These are phyloP conservation scores for Pichia scutulata DNA, from an alignment of 805 yeast species.

Conservation along the genomic window DNA sequence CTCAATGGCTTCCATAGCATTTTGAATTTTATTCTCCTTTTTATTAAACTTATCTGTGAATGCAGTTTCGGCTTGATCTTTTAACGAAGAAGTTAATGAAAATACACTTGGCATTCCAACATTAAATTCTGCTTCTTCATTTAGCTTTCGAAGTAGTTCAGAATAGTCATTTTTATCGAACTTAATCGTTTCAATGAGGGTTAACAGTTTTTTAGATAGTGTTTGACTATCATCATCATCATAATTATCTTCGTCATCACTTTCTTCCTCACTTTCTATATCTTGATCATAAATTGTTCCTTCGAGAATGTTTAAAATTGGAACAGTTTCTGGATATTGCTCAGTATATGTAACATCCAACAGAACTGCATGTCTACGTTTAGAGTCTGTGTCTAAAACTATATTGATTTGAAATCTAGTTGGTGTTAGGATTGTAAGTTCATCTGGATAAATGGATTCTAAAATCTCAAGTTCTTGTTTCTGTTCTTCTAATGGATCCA, in stretches of 20 bases:
- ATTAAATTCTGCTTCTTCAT: constrained; percentile 63
- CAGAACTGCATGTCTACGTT: constrained; percentile 45
- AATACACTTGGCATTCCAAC: constrained; percentile 91
- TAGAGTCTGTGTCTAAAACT: constrained; percentile 61
- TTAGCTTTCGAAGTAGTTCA: constrained; percentile 33
- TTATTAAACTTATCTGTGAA: constrained; percentile 50
- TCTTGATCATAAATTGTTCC: constrained; percentile 26
- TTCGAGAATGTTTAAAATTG: constrained; percentile 36
- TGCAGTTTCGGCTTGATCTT: constrained; percentile 70
- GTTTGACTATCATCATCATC: constrained; percentile 20
- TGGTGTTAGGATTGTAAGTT: constrained; percentile 41
- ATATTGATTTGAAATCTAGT: constrained; percentile 50
- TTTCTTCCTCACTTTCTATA: constrained; percentile 36
- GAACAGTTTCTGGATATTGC: constrained; percentile 74
- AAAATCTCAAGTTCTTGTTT: constrained; percentile 83
- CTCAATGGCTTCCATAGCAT: constrained; percentile 56
- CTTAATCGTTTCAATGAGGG: constrained; percentile 50
- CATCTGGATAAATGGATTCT: constrained; percentile 91
- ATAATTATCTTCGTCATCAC: constrained; percentile 36
- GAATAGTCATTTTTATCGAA: constrained; percentile 43
- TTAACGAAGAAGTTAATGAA: constrained; percentile 65
- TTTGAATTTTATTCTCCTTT: constrained; percentile 52
- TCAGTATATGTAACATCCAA: constrained; percentile 68
- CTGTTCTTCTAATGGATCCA: constrained; percentile 62
- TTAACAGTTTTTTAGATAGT: constrained; percentile 33